Base-by-base conservation (phyloP, 345 rosid genomes). In the Atalantia buxifolia region DNA sequence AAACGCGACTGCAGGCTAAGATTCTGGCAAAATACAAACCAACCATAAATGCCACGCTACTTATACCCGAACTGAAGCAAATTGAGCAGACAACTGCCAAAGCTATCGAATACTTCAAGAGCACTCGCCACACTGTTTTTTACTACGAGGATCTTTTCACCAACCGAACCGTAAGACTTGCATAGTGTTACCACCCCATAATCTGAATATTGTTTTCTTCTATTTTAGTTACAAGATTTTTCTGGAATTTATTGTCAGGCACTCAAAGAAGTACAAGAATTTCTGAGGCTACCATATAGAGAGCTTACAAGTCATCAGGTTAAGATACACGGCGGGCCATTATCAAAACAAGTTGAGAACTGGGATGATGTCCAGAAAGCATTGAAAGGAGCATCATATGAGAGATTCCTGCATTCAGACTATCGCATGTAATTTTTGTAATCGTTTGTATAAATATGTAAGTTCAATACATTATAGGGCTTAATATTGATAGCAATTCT, bases 1-100 rank as follows among this genome's bases (percentile, higher is more conserved):
- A 72, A 27, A 69, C 10, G n/a, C 40, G 12, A 55, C 64, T 79
- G 59, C 88, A 83, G 88, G 89, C 89, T 25, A 42, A 76, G 27
- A 84, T 82, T 24, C 87, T 84, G 24, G 89, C 87, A 36, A 73
- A 78, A 57, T 82, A 80, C 81, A 86, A 71, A 79, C 89, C 89
- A 30, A 78, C 22, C 2, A 66, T 86, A 60, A 86, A 84, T 63
- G 35, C 81, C 8, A 69, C 81, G 5, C 68, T 81, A 4, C 28
- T 86, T 42, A n/a, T 86, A 69, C 71, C 87, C 4, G 80, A 80
- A n/a, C 69, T 84, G 36, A 82, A 78, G 81, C 82, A 28, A 14
- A 79, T 75, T 24, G 89, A 82, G 13, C 73, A 78, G 22, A 70
- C 76, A 69, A 76, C 76, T 55, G 67, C 81, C 30, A 76, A 76